Conservation (phyloP, 1,284 basidiomycete species). For the Rhodofomes roseus region DNA sequence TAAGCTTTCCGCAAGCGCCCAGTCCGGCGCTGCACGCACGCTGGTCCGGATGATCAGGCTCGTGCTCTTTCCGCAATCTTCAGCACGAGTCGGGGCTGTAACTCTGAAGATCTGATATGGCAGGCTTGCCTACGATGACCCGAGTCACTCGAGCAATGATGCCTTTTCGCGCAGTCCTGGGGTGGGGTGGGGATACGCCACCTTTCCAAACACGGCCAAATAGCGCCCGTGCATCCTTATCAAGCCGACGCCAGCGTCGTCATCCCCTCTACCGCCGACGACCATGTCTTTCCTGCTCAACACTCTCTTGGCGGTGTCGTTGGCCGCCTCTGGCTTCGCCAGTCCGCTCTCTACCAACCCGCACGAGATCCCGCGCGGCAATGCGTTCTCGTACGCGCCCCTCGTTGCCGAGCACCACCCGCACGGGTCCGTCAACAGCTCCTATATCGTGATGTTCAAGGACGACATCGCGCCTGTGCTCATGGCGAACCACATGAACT, state of each 20-base stretch:
- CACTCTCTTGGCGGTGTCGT: constrained; percentile 39
- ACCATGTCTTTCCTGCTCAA: constrained; percentile 41
- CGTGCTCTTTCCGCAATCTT: no score
- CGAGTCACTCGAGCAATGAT: not conserved
- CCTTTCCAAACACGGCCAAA: constrained; percentile 19
- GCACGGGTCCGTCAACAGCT: constrained; percentile 77
- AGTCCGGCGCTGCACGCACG: no score
- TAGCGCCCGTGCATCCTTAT: constrained; percentile 22
- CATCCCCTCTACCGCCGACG: constrained; percentile 18
- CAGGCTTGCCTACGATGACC: not conserved
- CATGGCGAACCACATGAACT: constrained; percentile 72
- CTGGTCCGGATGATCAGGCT: no score
- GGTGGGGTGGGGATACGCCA: constrained; percentile 4
- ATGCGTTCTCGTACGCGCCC: constrained; percentile 54
- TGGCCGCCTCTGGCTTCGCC: constrained; percentile 38
- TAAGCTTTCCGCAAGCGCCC: no score
- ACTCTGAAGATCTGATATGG: not conserved
- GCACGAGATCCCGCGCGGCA: constrained; percentile 35
- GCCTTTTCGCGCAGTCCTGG: not conserved
- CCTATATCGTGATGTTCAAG: constrained; percentile 90
- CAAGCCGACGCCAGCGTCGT: constrained; percentile 10
- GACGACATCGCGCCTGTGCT: constrained; percentile 54
- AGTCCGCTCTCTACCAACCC: constrained; percentile 67
- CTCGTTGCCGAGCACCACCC: constrained; percentile 50
- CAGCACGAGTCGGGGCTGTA: no score